Conservation (phyloP, 192 early-diverging fungal genomes). For the Mortierella hygrophila region DNA sequence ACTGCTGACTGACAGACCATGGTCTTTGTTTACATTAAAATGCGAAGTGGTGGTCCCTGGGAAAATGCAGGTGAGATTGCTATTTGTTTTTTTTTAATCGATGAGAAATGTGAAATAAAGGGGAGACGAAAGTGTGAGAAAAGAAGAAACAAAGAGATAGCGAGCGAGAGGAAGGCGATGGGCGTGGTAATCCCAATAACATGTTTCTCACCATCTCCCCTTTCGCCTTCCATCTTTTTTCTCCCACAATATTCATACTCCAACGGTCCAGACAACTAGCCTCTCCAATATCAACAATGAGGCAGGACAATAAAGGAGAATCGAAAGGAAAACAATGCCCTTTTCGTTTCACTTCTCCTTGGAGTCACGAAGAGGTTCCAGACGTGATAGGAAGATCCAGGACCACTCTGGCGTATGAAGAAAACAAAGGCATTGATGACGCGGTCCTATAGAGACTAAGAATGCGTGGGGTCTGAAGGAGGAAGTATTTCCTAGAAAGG, state of each 20-base stretch:
- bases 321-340: too few relatives aligned
- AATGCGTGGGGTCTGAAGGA: not conserved
- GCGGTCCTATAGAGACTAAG: too few relatives aligned
- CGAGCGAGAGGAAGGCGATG: not conserved
- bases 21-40: not conserved
- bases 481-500: not conserved
- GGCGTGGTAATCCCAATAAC: not conserved
- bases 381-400: too few relatives aligned
- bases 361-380: too few relatives aligned
- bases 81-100: not conserved
- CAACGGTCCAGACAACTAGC: not conserved
- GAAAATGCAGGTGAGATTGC: conserved; percentile 2
- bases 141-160: not conserved
- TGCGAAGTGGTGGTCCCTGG: not conserved
- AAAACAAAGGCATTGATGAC: not conserved
- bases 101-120: not conserved
- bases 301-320: not conserved
- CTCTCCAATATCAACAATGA: not conserved
- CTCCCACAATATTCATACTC: not conserved
- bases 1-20: not conserved
- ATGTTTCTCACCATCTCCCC: not conserved
- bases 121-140: not conserved
- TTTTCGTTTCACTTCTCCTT: too few relatives aligned
- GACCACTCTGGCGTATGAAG: not conserved
- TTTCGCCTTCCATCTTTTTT: not conserved